Evolutionary conservation across 768 basidiomycete species (phyloP).

Genomic region (Gloeopeniophorella convolvens): DNA sequence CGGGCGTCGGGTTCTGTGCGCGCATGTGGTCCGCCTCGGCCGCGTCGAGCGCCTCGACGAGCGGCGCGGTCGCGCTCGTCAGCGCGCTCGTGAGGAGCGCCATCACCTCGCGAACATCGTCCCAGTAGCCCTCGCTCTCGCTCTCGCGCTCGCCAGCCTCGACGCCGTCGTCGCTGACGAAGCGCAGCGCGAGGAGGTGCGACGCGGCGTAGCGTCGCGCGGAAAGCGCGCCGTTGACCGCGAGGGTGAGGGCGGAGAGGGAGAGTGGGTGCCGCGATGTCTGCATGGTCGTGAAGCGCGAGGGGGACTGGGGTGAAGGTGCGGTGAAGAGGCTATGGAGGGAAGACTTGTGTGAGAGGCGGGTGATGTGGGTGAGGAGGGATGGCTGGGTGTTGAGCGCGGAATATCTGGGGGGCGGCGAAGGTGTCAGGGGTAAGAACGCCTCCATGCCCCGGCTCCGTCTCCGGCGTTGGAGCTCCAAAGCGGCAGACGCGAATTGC

Average conservation of each 20-base stretch:
- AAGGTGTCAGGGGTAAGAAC: slow-evolving; percentile 34
- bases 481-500: slow-evolving; percentile 56
- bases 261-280: slow-evolving; percentile 60
- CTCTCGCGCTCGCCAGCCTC: slow-evolving; percentile 26
- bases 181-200: slow-evolving; percentile 73
- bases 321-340: slow-evolving; percentile 17
- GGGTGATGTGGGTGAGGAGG: slow-evolving; percentile 14
- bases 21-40: slow-evolving; percentile 45
- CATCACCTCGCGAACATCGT: slow-evolving; percentile 74
- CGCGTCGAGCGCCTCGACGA: slow-evolving; percentile 58
- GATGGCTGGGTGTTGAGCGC: slow-evolving; percentile 13
- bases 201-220: slow-evolving; percentile 75
- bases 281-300: slow-evolving; percentile 59
- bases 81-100: slow-evolving; percentile 60
- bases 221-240: slow-evolving; percentile 59
- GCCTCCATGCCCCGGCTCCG: slow-evolving; percentile 43
- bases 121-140: slow-evolving; percentile 60
- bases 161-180: slow-evolving; percentile 30
- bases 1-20: slow-evolving; percentile 43
- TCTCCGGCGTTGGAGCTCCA: slow-evolving; percentile 52
- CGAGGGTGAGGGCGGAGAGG: slow-evolving; percentile 51
- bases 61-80: slow-evolving; percentile 53
- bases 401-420: slow-evolving; percentile 20
- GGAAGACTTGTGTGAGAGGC: slow-evolving; percentile 15
- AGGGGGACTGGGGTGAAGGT: slow-evolving; percentile 30